Conservation (phyloP, 768 basidiomycete genomes). For the Auriscalpium microsporum region DNA sequence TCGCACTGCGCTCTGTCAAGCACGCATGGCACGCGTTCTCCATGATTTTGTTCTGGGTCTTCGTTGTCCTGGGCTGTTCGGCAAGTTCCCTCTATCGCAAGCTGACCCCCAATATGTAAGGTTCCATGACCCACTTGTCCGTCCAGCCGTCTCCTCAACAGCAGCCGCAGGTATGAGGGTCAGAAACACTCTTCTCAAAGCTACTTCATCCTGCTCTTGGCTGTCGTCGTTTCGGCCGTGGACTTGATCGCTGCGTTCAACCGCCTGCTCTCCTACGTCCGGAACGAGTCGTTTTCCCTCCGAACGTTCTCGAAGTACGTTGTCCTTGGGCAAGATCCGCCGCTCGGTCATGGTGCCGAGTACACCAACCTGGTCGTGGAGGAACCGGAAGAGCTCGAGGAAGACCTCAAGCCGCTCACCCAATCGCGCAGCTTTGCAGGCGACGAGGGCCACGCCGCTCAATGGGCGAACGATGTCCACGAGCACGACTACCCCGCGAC, state of each 20-base stretch:
- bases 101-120: slow-evolving; percentile 77
- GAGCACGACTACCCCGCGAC: slow-evolving; percentile 36
- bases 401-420: slow-evolving; percentile 30
- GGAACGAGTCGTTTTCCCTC: slow-evolving; percentile 33
- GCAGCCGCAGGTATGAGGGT: slow-evolving; percentile 54
- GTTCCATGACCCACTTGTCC: slow-evolving; percentile 6
- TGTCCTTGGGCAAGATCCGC: slow-evolving; percentile 39
- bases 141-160: not conserved
- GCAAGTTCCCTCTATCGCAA: slow-evolving; percentile 67
- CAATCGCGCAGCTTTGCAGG: not conserved
- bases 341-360: slow-evolving; percentile 28
- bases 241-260: slow-evolving; percentile 45
- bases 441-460: slow-evolving; percentile 32
- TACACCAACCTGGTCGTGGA: slow-evolving; percentile 52
- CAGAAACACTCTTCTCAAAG: slow-evolving; percentile 55
- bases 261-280: slow-evolving; percentile 45
- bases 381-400: slow-evolving; percentile 48
- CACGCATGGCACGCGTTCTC: slow-evolving; percentile 54
- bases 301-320: slow-evolving; percentile 49
- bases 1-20: slow-evolving; percentile 70
- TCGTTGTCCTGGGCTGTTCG: slow-evolving; percentile 56
- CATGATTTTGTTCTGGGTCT: slow-evolving; percentile 53
- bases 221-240: slow-evolving; percentile 36
- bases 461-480: slow-evolving; percentile 45
- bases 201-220: slow-evolving; percentile 42